Evolutionary conservation across 257 asterid genomes (phyloP).

Genomic region (Fraxinus anomala): DNA sequence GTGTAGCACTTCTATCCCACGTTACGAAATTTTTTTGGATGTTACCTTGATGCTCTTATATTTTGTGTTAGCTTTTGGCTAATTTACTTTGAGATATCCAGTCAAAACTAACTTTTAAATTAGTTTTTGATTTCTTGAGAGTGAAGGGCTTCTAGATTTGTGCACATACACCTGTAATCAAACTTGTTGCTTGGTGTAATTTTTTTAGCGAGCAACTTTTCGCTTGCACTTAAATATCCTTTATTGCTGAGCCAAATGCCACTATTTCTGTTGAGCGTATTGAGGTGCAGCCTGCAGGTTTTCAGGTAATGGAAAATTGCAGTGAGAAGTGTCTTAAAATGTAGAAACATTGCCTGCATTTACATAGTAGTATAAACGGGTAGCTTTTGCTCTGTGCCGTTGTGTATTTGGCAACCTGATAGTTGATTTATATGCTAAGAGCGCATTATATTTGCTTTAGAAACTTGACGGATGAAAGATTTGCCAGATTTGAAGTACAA

Average conservation of each 20-base stretch:
- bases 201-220: background rate
- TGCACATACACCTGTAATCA: background rate
- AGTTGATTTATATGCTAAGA: background rate
- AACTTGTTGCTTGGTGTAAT: background rate
- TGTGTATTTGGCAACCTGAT: background rate
- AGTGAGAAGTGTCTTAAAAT: background rate
- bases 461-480: constrained; percentile 5
- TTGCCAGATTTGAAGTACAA: background rate
- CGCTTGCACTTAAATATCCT: background rate
- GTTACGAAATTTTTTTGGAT: background rate
- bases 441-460: background rate
- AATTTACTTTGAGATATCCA: background rate
- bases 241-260: background rate
- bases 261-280: background rate
- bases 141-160: background rate
- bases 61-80: background rate
- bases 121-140: background rate
- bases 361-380: background rate
- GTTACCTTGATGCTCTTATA: background rate
- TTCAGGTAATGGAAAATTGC: background rate
- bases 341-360: background rate
- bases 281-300: background rate
- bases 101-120: background rate
- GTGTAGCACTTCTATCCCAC: background rate
- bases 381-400: background rate